Percentiles rank a stretch among this genome's conserved stretches.
Conservation (phyloP, 2,329 filamentous ascomycete species). For the Myriosclerotinia curreyana region DNA sequence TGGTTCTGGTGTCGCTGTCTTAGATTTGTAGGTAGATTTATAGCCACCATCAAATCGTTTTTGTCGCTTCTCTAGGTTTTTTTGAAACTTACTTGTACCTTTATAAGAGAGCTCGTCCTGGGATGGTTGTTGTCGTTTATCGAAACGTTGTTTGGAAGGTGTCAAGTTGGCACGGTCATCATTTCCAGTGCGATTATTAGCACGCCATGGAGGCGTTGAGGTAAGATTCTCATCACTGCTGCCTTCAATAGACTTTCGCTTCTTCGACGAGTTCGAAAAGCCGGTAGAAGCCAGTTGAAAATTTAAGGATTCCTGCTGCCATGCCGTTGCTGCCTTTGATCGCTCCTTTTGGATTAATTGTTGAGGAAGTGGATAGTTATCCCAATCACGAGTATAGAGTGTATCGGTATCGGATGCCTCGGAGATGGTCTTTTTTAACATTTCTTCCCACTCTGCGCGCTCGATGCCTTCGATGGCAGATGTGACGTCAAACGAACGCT, state of each 20-base stretch:
- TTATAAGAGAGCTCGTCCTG: constrained; percentile 47
- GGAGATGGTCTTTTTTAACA: constrained; percentile 82
- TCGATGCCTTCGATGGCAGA: constrained; percentile 63
- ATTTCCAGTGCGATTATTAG: constrained; percentile 54
- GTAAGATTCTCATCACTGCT: constrained; percentile 49
- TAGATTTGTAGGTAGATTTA: constrained; percentile 48
- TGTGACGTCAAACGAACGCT: constrained; percentile 77
- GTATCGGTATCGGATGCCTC: constrained; percentile 71
- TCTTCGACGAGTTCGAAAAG: constrained; percentile 48
- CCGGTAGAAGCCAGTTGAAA: constrained; percentile 31
- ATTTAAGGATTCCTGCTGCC: constrained; percentile 36
- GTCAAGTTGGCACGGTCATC: constrained; percentile 68
- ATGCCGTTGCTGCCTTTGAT: constrained; percentile 49
- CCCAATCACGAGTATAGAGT: constrained; percentile 78
- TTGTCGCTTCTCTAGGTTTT: constrained; percentile 81
- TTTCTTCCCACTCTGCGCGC: constrained; percentile 72
- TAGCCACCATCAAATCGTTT: constrained; percentile 77
- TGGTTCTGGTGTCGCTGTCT: constrained; percentile 56
- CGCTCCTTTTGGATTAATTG: constrained; percentile 66
- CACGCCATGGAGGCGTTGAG: constrained; percentile 68
- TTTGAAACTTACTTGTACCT: constrained; percentile 82
- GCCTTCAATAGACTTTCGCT: constrained; percentile 75
- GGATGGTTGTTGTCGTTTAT: constrained; percentile 48
- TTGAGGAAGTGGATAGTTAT: constrained; percentile 78
- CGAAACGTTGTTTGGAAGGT: constrained; percentile 37